A percentile compares a stretch with the other conserved stretches of the same genome.
Evolutionary conservation across 768 basidiomycete genomes (phyloP).

Genomic region (Amanita polypyramis): DNA sequence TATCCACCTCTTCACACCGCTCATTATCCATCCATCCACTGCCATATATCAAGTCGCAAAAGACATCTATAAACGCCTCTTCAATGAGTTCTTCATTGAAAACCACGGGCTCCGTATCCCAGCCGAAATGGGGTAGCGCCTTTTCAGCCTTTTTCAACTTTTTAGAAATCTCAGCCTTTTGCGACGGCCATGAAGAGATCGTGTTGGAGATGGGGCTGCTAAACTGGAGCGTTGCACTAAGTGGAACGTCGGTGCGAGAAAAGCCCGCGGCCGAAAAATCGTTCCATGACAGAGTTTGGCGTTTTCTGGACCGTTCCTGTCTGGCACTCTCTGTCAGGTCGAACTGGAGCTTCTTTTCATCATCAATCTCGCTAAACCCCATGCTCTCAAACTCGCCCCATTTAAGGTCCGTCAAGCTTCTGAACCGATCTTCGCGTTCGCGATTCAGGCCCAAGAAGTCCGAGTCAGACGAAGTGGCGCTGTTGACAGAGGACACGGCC

Average conservation of each 20-base stretch:
- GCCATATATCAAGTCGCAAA: slow-evolving; percentile 73
- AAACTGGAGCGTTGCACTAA: slow-evolving; percentile 80
- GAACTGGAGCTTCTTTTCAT: slow-evolving; percentile 77
- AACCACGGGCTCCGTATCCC: slow-evolving; percentile 82
- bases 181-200: slow-evolving; percentile 64
- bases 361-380: slow-evolving; percentile 58
- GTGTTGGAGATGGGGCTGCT: slow-evolving; percentile 32
- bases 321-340: slow-evolving; percentile 81
- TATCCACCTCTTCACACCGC: slow-evolving; percentile 60
- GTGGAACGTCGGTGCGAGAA: slow-evolving; percentile 62
- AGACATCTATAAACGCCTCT: slow-evolving; percentile 82
- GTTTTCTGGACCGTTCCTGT: slow-evolving; percentile 61
- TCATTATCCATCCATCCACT: slow-evolving; percentile 80
- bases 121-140: slow-evolving; percentile 75
- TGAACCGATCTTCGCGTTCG: slow-evolving; percentile 59
- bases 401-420: slow-evolving; percentile 73
- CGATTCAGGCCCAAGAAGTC: slow-evolving; percentile 29
- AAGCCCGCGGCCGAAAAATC: slow-evolving; percentile 85
- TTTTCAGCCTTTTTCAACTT: slow-evolving; percentile 83
- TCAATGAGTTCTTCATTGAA: slow-evolving; percentile 79
- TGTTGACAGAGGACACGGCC: slow-evolving; percentile 19
- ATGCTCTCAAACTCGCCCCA: slow-evolving; percentile 88
- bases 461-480: slow-evolving; percentile 17
- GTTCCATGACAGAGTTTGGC: slow-evolving; percentile 80
- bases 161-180: slow-evolving; percentile 60